Base-by-base conservation (phyloP, 1,284 basidiomycete species). In the Sporisorium reilianum region DNA sequence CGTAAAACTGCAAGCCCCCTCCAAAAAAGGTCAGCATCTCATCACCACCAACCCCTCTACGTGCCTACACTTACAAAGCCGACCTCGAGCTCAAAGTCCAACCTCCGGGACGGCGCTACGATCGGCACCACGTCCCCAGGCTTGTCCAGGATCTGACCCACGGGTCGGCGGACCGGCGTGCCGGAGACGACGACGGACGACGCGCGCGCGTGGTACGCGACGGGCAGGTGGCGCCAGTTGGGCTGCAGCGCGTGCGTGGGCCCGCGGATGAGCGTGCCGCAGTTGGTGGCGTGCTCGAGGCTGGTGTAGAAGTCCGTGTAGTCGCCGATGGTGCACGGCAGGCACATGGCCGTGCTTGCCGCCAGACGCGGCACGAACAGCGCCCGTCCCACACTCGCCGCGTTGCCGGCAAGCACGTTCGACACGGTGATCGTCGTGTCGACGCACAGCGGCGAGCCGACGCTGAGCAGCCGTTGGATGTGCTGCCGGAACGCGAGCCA, bases 21-120 rank as follows among this genome's bases (percentile, higher is more conserved):
- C 5, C 20, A n/a, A 23, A 38, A 30, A 22, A 14, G 5, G 22
- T 51, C 22, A 25, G 40, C 30, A 12, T 1, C 28, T 9, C 40
- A 1, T 6, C 16, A 36, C 25, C 20, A 26, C 34, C n/a, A 8
- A 41, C 18, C 6, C 3, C 38, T 6, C 20, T 20, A n/a, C 6
- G 9, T 34, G 6, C 3, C 36, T 11, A 8, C 9, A 69, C 66
- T 59, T 42, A 65, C 45, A 40, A 78, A 68, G 12, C 75, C 78
- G 3, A 80, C 67, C 54, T 80, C 79, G 40, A 80, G 69, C 52
- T 80, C 79, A 49, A 72, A 80, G 50, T 80, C 79, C 16, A 80
- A 64, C 20, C 63, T 66, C 7, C 50, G 38, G 34, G 62, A 66
- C 12, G 61, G 46, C 28, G 59, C 57, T 18, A 78, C 44, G 8